A percentile compares a stretch with the other conserved stretches of the same genome.
phyloP scores from a whole-genome alignment of 2,329 filamentous ascomycete species.

The Trichophyton equinum region DNA sequence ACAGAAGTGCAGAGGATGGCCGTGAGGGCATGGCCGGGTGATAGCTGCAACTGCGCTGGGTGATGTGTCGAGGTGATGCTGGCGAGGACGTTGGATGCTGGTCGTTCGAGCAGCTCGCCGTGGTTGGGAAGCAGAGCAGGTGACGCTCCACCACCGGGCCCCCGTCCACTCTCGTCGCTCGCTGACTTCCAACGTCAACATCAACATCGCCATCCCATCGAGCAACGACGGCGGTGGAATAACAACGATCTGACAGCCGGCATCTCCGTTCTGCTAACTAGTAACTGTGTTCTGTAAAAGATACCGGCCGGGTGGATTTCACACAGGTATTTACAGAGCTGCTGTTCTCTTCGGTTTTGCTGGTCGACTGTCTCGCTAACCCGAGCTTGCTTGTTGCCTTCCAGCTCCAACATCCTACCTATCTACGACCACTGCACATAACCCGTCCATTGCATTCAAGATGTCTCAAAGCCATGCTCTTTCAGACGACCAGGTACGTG shows the following conservation, averaged over 20 bases:
- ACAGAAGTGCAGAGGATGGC: not conserved
- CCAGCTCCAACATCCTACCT: not conserved
- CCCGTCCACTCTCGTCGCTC: not conserved
- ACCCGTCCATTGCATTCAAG: slow-evolving; percentile 30
- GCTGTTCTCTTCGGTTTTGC: not conserved
- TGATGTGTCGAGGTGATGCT: not conserved
- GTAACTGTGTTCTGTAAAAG: not conserved
- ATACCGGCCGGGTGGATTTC: not conserved
- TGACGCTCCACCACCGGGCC: not conserved
- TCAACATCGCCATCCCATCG: not conserved
- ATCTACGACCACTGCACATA: not conserved
- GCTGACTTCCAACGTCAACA: not conserved
- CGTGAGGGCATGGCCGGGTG: slow-evolving; percentile 4
- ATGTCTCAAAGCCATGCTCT: slow-evolving; percentile 92
- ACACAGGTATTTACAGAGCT: not conserved
- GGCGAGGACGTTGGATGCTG: not conserved
- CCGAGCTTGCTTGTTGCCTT: not conserved
- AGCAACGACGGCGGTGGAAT: not conserved
- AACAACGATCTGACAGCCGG: not conserved
- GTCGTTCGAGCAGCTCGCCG: not conserved
- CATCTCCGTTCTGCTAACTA: not conserved
- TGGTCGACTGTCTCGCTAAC: not conserved
- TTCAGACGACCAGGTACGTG: slow-evolving; percentile 84
- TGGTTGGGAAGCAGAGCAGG: not conserved
- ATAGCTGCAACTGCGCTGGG: not conserved